Conservation (phyloP, 805 yeast genomes). For the Lipomyces sp. region DNA sequence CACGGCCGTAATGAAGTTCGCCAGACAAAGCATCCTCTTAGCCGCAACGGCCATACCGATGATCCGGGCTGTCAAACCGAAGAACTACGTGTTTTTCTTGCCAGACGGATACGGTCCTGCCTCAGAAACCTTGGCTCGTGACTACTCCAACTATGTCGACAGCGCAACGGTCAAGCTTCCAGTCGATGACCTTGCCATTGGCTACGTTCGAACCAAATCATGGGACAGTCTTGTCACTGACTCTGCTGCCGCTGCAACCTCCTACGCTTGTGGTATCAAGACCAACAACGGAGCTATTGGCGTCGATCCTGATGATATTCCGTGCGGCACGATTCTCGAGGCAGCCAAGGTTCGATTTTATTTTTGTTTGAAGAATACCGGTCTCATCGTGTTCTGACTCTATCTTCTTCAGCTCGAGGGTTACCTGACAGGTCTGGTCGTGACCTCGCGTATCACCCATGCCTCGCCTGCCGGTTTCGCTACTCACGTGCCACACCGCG, state of each 20-base stretch:
- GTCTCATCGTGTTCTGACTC: not conserved
- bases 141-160: conserved; percentile 28
- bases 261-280: conserved; percentile 82
- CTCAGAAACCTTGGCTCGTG: conserved; percentile 37
- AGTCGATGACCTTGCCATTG: conserved; percentile 66
- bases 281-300: conserved; percentile 91
- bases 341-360: conserved; percentile 62
- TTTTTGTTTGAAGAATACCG: not conserved
- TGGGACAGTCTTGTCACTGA: conserved; percentile 80
- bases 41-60: conserved; percentile 1
- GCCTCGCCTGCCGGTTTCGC: conserved; percentile 94
- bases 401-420: conserved; percentile 55
- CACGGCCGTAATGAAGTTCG: not conserved
- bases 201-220: conserved; percentile 84
- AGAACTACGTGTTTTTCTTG: conserved; percentile 31
- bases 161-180: conserved; percentile 46
- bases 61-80: conserved; percentile 18
- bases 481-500: conserved; percentile 75
- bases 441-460: conserved; percentile 89
- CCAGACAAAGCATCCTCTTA: not conserved
- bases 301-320: conserved; percentile 67
- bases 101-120: conserved; percentile 40
- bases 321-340: conserved; percentile 88
- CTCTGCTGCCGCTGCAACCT: conserved; percentile 97
- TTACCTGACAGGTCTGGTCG: conserved; percentile 85